These are phyloP conservation scores for Aspergillus transmontanensis DNA, from an alignment of 2,329 filamentous ascomycete genomes.

Conservation along the genomic window DNA sequence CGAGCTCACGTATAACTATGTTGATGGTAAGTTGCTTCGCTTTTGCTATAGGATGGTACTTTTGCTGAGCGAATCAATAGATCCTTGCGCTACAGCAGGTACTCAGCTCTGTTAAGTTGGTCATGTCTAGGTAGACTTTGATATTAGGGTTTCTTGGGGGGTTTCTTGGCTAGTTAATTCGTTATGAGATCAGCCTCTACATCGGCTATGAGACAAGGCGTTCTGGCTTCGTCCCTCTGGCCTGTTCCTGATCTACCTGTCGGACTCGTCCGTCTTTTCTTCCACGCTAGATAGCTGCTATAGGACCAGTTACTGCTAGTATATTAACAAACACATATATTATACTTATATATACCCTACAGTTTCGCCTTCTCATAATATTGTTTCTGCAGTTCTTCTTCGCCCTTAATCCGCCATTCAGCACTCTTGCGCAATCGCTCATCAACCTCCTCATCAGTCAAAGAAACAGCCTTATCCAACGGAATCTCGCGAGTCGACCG, in stretches of 20 bases:
- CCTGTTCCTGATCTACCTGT: too few relatives aligned
- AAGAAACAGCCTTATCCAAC: conserved; percentile 34
- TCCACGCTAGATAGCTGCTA: too few relatives aligned
- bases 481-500: conserved; percentile 31
- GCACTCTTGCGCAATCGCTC: conserved; percentile 29
- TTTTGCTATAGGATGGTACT: fast-evolving
- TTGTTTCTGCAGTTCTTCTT: conserved; percentile 34
- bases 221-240: too few relatives aligned
- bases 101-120: neutral
- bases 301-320: too few relatives aligned
- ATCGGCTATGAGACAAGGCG: too few relatives aligned
- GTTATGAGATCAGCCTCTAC: too few relatives aligned
- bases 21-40: neutral
- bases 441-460: conserved; percentile 42
- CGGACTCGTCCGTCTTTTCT: too few relatives aligned
- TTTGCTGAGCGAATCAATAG: neutral
- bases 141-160: too few relatives aligned
- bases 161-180: too few relatives aligned
- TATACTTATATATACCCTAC: neutral
- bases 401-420: conserved; percentile 38
- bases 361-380: conserved; percentile 34
- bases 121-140: too few relatives aligned
- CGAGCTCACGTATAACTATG: neutral
- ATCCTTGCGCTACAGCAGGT: neutral
- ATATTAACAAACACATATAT: too few relatives aligned